Conservation (phyloP, 2,329 filamentous ascomycete species). For the Phyllosticta citrichinensis region DNA sequence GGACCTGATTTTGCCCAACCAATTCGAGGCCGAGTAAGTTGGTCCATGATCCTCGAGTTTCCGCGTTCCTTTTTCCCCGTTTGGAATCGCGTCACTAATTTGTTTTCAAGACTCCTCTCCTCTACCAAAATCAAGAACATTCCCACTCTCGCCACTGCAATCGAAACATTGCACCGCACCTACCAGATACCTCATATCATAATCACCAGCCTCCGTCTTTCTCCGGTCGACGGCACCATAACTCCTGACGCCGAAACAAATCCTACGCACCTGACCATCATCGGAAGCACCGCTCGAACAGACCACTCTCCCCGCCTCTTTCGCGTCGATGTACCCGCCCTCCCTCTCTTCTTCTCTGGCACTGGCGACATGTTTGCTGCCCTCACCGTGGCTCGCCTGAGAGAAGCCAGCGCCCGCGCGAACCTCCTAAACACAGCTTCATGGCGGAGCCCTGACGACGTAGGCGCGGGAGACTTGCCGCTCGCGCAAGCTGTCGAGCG, state of each 20-base stretch:
- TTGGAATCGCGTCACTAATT: not conserved
- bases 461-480: conserved; percentile 61
- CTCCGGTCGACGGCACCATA: conserved; percentile 38
- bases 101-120: conserved; percentile 58
- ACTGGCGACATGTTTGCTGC: conserved; percentile 99
- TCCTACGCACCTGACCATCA: conserved; percentile 48
- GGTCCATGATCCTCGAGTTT: no score
- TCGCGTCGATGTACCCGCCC: conserved; percentile 72
- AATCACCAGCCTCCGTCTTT: conserved; percentile 76
- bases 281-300: conserved; percentile 64
- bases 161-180: conserved; percentile 64
- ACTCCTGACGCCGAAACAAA: conserved; percentile 27
- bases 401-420: conserved; percentile 60
- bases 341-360: conserved; percentile 91
- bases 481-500: conserved; percentile 75
- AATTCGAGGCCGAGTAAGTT: conserved; percentile 87
- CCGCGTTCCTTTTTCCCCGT: not conserved
- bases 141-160: conserved; percentile 59
- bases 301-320: conserved; percentile 68
- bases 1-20: conserved; percentile 89
- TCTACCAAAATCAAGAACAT: conserved; percentile 75
- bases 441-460: conserved; percentile 70
- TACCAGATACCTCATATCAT: conserved; percentile 80
- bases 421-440: conserved; percentile 45
- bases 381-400: conserved; percentile 74